phyloP scores from a whole-genome alignment of 495 filamentous ascomycete genomes.

The Penicillium soppii region DNA sequence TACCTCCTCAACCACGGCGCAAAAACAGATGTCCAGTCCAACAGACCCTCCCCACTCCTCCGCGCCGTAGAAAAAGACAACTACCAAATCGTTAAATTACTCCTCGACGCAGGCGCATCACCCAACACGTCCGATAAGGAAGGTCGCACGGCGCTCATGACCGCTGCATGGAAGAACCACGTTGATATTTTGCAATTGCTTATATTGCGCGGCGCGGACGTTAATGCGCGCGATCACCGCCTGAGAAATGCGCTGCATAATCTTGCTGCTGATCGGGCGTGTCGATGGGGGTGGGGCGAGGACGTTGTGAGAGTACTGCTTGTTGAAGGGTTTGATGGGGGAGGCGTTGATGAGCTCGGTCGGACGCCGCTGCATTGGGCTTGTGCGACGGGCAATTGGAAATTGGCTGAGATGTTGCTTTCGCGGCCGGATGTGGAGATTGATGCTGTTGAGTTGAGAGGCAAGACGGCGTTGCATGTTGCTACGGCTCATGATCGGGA shows the following conservation, averaged over 20 bases:
- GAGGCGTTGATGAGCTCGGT: slow-evolving; percentile 46
- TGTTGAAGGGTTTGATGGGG: slow-evolving; percentile 41
- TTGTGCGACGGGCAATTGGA: slow-evolving; percentile 57
- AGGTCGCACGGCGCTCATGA: slow-evolving; percentile 57
- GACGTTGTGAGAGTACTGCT: slow-evolving; percentile 48
- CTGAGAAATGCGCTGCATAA: slow-evolving; percentile 52
- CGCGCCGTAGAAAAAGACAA: slow-evolving; percentile 53
- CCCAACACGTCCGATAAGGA: slow-evolving; percentile 44
- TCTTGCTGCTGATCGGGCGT: slow-evolving; percentile 54
- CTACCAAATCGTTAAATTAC: slow-evolving; percentile 41
- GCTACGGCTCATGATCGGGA: slow-evolving; percentile 52
- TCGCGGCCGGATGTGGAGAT: slow-evolving; percentile 47
- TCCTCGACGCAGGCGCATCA: slow-evolving; percentile 44
- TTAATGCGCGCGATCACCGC: slow-evolving; percentile 42
- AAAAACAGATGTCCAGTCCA: slow-evolving; percentile 39
- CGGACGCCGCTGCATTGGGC: slow-evolving; percentile 64
- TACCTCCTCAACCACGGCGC: slow-evolving; percentile 48
- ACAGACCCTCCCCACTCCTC: slow-evolving; percentile 45
- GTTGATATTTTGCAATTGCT: slow-evolving; percentile 50
- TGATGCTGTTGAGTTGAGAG: slow-evolving; percentile 53
- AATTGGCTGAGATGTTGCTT: slow-evolving; percentile 55
- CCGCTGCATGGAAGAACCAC: slow-evolving; percentile 57
- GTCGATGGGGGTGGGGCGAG: slow-evolving; percentile 47
- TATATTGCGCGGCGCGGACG: slow-evolving; percentile 47
- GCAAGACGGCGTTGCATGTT: slow-evolving; percentile 61